Evolutionary conservation across 768 basidiomycete species (phyloP), one percentile per base, ranked within the genome.

Genomic region (Tulasnella sp.): DNA sequence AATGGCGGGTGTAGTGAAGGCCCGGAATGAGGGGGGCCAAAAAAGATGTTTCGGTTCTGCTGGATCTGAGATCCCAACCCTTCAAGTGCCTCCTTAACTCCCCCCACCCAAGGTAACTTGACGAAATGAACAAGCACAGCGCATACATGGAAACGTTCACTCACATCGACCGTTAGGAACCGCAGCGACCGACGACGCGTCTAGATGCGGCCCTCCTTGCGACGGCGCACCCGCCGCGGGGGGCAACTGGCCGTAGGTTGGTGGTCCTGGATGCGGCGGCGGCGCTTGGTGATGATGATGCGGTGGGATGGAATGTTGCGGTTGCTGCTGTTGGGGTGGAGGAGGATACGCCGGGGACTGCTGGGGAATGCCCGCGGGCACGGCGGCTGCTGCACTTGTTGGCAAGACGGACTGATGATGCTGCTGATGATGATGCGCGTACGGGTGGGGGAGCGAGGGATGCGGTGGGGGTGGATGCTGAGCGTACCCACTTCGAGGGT

Each of bases 241-340:
- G 10, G 51, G 51, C 20, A 51, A 20, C 23, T 51, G 51, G 20
- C 61, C 61, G 32, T 67, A 67, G 29, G 83, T 82, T 9, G 83
- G 81, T 32, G 83, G 82, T 37, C 35, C 35, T 5, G 35, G 35
- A 5, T 83, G 79, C 73, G 83, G 80, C 46, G 82, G 79, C 70
- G 84, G 55, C 55, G 55, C n/a, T 57, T 67, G 61, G 13, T 67
- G 73, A 16, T 48, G 44, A 48, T 46, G 55, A 42, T 42, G 55
- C 39, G 73, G 39, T 10, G 55, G 46, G 29, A 67, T 32, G 81
- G 81, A 55, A 80, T 26, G 79, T 46, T 80, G 81, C 35, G 74
- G 57, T 67, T 42, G 42, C 13, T 75, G 81, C 67, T 79, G 80
- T 51, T 83, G 79, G 4, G 81, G 81, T 76, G 77, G 80, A 61